phyloP scores from a whole-genome alignment of 2,329 filamentous ascomycete genomes.

The Aspergillus fumigatus region DNA sequence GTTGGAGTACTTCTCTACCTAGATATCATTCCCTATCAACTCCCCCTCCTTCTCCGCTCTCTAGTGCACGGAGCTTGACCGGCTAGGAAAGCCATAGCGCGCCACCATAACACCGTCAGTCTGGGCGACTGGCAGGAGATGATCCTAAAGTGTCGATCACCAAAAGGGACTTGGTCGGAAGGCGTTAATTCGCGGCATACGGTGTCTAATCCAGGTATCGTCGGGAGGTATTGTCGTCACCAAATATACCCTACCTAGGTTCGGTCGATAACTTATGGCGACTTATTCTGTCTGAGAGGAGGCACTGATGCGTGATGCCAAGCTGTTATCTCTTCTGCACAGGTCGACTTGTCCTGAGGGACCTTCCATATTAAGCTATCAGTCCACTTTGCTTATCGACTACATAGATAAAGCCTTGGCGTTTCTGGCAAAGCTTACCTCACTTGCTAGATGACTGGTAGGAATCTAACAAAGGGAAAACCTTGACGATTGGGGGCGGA shows the following conservation, averaged over 20 bases:
- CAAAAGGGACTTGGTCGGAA: not conserved
- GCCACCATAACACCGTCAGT: not conserved
- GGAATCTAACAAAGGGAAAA: not conserved
- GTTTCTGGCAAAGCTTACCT: not conserved
- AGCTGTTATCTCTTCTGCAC: not conserved
- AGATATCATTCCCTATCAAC: not conserved
- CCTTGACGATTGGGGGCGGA: not conserved
- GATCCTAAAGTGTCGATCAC: not conserved
- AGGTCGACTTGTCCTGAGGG: not conserved
- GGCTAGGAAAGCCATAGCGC: not conserved
- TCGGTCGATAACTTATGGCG: not conserved
- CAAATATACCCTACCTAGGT: not conserved
- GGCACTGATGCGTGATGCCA: not conserved
- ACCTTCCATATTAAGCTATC: not conserved
- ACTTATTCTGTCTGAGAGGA: not conserved
- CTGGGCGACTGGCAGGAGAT: not conserved
- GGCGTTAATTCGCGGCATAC: not conserved
- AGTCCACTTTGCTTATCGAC: not conserved
- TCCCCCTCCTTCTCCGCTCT: not conserved
- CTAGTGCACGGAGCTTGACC: not conserved
- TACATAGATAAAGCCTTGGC: not conserved
- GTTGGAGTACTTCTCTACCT: not conserved
- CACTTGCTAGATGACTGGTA: not conserved
- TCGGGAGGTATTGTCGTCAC: not conserved
- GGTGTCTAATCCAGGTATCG: not conserved